These are phyloP conservation scores for Abelmoschus esculentus DNA, from an alignment of 345 rosid genomes.

Conservation along the genomic window DNA sequence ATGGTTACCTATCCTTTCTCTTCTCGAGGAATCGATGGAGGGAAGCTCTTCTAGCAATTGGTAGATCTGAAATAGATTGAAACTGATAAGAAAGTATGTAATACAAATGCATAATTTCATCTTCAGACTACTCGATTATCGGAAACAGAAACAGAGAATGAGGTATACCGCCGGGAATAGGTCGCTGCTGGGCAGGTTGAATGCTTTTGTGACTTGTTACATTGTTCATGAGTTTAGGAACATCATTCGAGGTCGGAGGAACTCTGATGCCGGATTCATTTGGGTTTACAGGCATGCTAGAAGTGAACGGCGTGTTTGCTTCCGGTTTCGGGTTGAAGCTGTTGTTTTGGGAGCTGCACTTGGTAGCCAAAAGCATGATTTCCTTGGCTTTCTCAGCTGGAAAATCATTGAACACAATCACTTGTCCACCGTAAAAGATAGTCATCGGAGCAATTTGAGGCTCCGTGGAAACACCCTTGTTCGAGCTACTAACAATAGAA, in stretches of 20 bases:
- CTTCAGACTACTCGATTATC: not conserved
- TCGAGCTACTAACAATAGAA: slow-evolving; percentile 7
- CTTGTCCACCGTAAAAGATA: slow-evolving; percentile 83
- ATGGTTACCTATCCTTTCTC: slow-evolving; percentile 82
- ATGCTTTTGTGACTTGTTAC: not conserved
- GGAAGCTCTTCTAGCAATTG: slow-evolving; percentile 84
- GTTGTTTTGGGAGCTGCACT: slow-evolving; percentile 31
- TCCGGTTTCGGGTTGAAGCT: not conserved
- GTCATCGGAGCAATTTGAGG: slow-evolving; percentile 60
- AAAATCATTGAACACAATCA: slow-evolving; percentile 66
- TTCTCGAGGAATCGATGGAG: slow-evolving; percentile 90
- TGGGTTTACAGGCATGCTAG: slow-evolving; percentile 18
- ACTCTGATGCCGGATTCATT: slow-evolving; percentile 17
- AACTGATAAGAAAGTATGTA: not conserved
- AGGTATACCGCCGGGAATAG: slow-evolving; percentile 46
- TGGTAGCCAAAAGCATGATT: slow-evolving; percentile 56
- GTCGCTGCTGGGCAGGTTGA: slow-evolving; percentile 8
- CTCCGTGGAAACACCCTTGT: slow-evolving; percentile 15
- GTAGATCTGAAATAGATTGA: slow-evolving; percentile 50
- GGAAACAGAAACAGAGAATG: not conserved
- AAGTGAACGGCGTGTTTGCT: slow-evolving; percentile 13
- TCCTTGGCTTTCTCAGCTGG: slow-evolving; percentile 77
- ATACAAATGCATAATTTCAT: not conserved
- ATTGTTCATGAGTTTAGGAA: not conserved
- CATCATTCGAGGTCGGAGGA: slow-evolving; percentile 16